Base-by-base conservation (phyloP, 2,329 filamentous ascomycete species). In the Alternaria burnsii region DNA sequence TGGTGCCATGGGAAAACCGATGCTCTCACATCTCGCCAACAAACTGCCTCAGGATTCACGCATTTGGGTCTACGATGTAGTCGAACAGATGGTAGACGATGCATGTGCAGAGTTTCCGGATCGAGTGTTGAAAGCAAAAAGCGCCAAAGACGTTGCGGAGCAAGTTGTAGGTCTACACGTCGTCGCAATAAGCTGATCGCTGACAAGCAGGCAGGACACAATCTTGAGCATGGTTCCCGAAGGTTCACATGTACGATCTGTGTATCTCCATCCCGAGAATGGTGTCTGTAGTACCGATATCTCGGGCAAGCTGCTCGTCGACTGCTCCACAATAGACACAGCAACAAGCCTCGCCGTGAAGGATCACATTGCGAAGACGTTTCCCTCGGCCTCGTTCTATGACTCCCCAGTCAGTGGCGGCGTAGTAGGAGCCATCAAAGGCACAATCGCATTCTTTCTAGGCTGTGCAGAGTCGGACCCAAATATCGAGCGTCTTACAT, bases 291-390 rank as follows among this genome's bases (percentile, higher is more conserved):
- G 77, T 24, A 77, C 78, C 26, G 74, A 80, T 30, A 70, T 82
- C 14, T 73, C 72, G 16, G 75, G 76, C 42, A 84, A 85, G 61
- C 76, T 85, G 20, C 73, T 86, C 42, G 80, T 86, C 62, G 85
- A 87, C 71, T 86, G 83, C 71, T 85, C 83, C 1, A 86, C 85
- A 9, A 87, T 87, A 70, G 85, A 86, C 66, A 84, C 82, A 0
- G 81, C 79, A 5, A 85, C 83, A 4, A 84, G 80, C 36, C 76
- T 85, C 24, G 74, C 75, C 12, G 80, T 86, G 24, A 80, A 80
- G 57, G 73, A 81, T 1, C 75, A 80, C 24, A 77, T 82, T 26
- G 48, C 65, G 4, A 46, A 72, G 4, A 66, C 76, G 18, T 81
- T 81, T 43, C 79, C 80, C 0, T 65, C 73, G 0, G 79, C 83